These are phyloP conservation scores for Ophiocordyceps camponoti-floridani DNA, from an alignment of 2,329 filamentous ascomycete species.

Conservation along the genomic window DNA sequence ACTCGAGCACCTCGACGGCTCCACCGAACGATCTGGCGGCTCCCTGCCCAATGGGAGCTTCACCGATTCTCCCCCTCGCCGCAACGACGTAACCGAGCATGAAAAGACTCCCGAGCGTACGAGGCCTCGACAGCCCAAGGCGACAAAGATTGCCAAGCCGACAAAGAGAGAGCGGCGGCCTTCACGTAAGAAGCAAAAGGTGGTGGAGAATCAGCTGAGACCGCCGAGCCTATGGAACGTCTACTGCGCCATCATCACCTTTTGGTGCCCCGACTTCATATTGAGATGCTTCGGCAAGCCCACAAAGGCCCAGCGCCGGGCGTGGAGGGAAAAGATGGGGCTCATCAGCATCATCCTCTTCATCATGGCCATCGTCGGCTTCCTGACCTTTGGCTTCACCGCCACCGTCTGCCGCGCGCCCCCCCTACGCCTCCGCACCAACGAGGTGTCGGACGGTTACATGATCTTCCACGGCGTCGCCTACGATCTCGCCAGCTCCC, in stretches of 20 bases:
- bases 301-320: slow-evolving; percentile 70
- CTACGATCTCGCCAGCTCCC: slow-evolving; percentile 62
- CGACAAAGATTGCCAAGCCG: slow-evolving; percentile 48
- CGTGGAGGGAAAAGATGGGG: slow-evolving; percentile 97
- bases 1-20: slow-evolving; percentile 56
- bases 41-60: slow-evolving; percentile 26
- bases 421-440: slow-evolving; percentile 57
- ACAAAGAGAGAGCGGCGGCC: slow-evolving; percentile 21
- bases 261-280: slow-evolving; percentile 80
- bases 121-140: slow-evolving; percentile 20
- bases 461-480: slow-evolving; percentile 95
- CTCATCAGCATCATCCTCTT: slow-evolving; percentile 81
- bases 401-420: slow-evolving; percentile 65
- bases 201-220: slow-evolving; percentile 43
- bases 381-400: slow-evolving; percentile 92
- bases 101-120: slow-evolving; percentile 15
- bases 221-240: slow-evolving; percentile 87
- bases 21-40: slow-evolving; percentile 31
- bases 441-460: slow-evolving; percentile 64
- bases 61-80: slow-evolving; percentile 25
- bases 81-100: slow-evolving; percentile 13
- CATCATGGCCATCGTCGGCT: slow-evolving; percentile 81
- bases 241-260: slow-evolving; percentile 86
- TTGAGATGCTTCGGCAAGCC: slow-evolving; percentile 74
- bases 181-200: slow-evolving; percentile 16